phyloP scores from a whole-genome alignment of 345 rosid species.

The Acer campestre region DNA sequence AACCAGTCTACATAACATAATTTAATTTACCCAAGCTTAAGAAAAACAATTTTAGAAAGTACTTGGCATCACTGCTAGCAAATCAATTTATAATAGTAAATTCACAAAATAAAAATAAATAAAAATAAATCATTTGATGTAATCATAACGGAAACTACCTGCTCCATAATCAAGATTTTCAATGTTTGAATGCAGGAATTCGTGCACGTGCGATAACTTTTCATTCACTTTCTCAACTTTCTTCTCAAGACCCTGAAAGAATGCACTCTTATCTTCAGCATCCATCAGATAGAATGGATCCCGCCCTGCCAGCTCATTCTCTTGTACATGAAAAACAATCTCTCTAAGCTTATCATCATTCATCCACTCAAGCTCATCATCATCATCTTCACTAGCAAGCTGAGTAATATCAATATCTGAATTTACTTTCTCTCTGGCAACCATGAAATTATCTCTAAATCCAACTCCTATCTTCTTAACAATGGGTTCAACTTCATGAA shows the following conservation, averaged over 20 bases:
- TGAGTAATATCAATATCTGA: conserved; percentile 37
- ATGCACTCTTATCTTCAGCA: conserved; percentile 67
- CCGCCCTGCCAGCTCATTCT: conserved; percentile 79
- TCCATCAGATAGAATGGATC: conserved; percentile 85
- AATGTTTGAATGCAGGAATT: conserved; percentile 81
- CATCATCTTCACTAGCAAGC: conserved; percentile 49
- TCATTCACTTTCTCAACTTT: conserved; percentile 81
- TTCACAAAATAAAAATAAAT: background rate
- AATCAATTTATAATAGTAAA: background rate
- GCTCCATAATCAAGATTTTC: conserved; percentile 93
- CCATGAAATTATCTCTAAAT: conserved; percentile 68
- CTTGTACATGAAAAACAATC: conserved; percentile 85
- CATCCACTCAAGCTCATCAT: conserved; percentile 88
- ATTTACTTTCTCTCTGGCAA: conserved; percentile 63
- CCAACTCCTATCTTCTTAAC: conserved; percentile 68
- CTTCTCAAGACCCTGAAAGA: conserved; percentile 83
- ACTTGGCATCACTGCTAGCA: background rate
- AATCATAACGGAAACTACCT: conserved; percentile 45
- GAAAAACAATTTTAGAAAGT: background rate
- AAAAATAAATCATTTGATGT: background rate
- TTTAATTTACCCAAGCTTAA: background rate
- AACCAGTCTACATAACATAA: background rate
- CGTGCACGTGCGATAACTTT: conserved; percentile 63
- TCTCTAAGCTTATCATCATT: conserved; percentile 75
- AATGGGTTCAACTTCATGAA: conserved; percentile 69